Evolutionary conservation across 352 stramenopile species (phyloP).

Genomic region (Phytophthora constricta): DNA sequence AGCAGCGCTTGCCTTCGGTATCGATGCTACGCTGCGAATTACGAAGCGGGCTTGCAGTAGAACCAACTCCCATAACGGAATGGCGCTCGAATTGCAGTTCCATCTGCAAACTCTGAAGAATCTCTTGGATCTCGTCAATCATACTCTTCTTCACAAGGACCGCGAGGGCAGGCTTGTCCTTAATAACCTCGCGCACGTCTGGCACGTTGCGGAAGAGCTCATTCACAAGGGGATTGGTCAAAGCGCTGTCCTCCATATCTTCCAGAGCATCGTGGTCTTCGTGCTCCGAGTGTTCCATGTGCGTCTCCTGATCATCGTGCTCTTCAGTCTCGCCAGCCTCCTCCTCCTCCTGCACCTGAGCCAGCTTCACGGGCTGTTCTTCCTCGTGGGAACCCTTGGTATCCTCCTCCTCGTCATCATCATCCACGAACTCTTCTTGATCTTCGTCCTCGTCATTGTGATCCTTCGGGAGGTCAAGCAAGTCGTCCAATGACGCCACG

Average conservation of each 20-base stretch:
- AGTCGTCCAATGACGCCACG: conserved; percentile 36
- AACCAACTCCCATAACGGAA: conserved; percentile 66
- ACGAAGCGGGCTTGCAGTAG: conserved; percentile 24
- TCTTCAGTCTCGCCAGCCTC: conserved; percentile 24
- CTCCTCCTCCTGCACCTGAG: conserved; percentile 37
- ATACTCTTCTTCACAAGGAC: conserved; percentile 77
- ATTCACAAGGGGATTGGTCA: conserved; percentile 61
- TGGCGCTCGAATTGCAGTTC: conserved; percentile 81
- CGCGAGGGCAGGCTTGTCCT: conserved; percentile 57
- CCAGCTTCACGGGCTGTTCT: conserved; percentile 24
- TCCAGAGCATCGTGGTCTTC: conserved; percentile 15
- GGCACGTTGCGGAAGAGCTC: conserved; percentile 50
- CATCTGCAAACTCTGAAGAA: conserved; percentile 80
- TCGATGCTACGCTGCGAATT: conserved; percentile 23
- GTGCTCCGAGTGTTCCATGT: conserved; percentile 8
- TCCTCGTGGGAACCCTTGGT: conserved; percentile 13
- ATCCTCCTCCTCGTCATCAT: conserved; percentile 23
- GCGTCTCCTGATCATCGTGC: conserved; percentile 1
- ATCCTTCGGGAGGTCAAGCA: conserved; percentile 38
- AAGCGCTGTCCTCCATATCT: conserved; percentile 34
- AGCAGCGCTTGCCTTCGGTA: conserved; percentile 47
- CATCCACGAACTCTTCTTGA: conserved; percentile 33
- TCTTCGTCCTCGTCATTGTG: conserved; percentile 27
- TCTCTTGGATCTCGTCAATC: conserved; percentile 84
- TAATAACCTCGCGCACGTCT: conserved; percentile 64